Conservation (phyloP, 169 alveolate genomes). For the Miamiensis avidus region DNA sequence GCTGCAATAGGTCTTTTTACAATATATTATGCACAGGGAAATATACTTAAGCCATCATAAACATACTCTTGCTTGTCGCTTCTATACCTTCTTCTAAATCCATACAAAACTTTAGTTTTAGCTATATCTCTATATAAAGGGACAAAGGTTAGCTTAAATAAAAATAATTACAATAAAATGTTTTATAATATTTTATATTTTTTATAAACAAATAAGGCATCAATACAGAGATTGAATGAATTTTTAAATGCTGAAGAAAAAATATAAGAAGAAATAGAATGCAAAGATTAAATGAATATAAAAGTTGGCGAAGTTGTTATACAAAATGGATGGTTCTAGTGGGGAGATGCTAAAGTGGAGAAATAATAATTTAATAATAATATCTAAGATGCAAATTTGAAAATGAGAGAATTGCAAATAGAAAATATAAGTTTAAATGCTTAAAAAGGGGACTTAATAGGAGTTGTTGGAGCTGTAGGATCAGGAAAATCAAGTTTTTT, state of each 20-base stretch:
- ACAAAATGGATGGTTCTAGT: neutral
- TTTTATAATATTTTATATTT: no score
- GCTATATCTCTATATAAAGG: neutral
- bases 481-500: slow-evolving; percentile 80
- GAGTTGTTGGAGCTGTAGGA: slow-evolving; percentile 79
- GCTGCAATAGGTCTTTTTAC: slow-evolving; percentile 9
- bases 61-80: slow-evolving; percentile 65
- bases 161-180: no score
- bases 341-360: neutral
- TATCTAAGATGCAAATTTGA: no score
- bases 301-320: neutral
- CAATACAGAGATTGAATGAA: neutral
- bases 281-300: neutral
- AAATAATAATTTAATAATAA: no score
- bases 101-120: slow-evolving; percentile 44
- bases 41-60: slow-evolving; percentile 27
- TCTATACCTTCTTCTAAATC: slow-evolving; percentile 63
- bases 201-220: neutral
- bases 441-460: slow-evolving; percentile 69
- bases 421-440: slow-evolving; percentile 48
- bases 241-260: slow-evolving; percentile 5
- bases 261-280: neutral
- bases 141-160: slow-evolving; percentile 8
- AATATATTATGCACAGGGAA: slow-evolving; percentile 1
- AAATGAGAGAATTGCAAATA: no score